Conservation (phyloP, 306 rosid species). For the Pueraria montana region DNA sequence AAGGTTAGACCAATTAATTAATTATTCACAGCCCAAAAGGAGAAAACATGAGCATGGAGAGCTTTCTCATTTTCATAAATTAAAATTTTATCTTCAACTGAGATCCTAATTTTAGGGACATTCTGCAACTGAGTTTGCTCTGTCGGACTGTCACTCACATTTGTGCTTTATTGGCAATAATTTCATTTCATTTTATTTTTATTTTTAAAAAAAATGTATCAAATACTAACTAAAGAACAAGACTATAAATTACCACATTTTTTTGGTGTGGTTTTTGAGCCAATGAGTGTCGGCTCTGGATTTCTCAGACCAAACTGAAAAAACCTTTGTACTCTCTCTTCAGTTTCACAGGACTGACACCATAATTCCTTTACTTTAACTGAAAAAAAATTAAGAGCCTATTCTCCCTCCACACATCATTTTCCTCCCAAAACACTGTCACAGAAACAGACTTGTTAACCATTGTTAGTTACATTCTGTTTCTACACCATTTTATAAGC, state of each 20-base stretch:
- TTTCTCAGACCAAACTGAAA: constrained; percentile 44
- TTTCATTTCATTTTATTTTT: background rate
- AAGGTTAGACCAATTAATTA: too few relatives aligned
- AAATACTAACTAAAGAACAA: background rate
- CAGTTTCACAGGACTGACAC: constrained; percentile 10
- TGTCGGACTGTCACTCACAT: background rate
- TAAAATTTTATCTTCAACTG: background rate
- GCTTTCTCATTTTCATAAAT: background rate
- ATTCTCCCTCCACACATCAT: background rate
- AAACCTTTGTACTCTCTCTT: background rate
- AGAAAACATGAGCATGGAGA: background rate
- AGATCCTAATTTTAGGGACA: background rate
- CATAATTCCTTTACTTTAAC: constrained; percentile 15
- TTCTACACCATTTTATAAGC: constrained; percentile 10
- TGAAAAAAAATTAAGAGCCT: background rate
- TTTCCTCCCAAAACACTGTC: background rate
- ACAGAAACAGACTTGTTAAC: constrained; percentile 37
- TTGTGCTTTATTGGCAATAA: background rate
- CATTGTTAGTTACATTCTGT: constrained; percentile 35
- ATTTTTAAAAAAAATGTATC: background rate
- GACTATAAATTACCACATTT: background rate
- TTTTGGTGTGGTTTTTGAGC: constrained; percentile 1
- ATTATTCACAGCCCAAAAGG: background rate
- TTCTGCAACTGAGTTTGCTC: background rate
- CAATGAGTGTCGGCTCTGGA: constrained; percentile 71